These are phyloP conservation scores for Sarcodon sp. DNA, from an alignment of 768 basidiomycete genomes.

Conservation along the genomic window DNA sequence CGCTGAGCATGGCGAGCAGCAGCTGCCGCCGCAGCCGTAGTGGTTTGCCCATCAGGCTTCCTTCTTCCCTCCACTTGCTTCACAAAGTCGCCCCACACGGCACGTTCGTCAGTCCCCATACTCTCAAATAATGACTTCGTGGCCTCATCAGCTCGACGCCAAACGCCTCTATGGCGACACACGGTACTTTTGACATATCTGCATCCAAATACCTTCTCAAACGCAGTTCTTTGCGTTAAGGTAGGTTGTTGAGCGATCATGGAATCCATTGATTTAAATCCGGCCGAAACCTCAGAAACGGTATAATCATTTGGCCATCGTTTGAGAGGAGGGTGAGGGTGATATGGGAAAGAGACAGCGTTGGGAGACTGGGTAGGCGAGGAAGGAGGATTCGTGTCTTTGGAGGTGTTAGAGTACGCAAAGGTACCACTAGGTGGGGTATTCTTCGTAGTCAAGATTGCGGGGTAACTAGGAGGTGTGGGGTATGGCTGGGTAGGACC, in stretches of 20 bases:
- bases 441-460: constrained; percentile 10
- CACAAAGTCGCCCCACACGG: constrained; percentile 62
- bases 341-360: constrained; percentile 27
- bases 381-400: not conserved
- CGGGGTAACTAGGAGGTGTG: constrained; percentile 3
- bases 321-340: constrained; percentile 52
- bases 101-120: constrained; percentile 41
- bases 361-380: constrained; percentile 10
- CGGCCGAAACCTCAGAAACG: constrained; percentile 48
- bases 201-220: constrained; percentile 58
- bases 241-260: constrained; percentile 21
- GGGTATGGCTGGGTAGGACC: not conserved
- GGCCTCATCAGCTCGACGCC: constrained; percentile 38
- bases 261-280: constrained; percentile 40
- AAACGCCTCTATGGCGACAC: constrained; percentile 57
- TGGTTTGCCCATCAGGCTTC: constrained; percentile 6
- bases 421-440: constrained; percentile 6
- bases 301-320: constrained; percentile 72
- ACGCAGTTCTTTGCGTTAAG: constrained; percentile 52
- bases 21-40: constrained; percentile 4
- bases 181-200: constrained; percentile 67
- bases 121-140: constrained; percentile 39
- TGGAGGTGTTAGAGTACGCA: not conserved
- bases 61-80: constrained; percentile 41
- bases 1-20: constrained; percentile 4